Evolutionary conservation across 192 early-diverging fungal species (phyloP), one percentile per base, ranked within the genome.

Genomic region (Thamnidium elegans): DNA sequence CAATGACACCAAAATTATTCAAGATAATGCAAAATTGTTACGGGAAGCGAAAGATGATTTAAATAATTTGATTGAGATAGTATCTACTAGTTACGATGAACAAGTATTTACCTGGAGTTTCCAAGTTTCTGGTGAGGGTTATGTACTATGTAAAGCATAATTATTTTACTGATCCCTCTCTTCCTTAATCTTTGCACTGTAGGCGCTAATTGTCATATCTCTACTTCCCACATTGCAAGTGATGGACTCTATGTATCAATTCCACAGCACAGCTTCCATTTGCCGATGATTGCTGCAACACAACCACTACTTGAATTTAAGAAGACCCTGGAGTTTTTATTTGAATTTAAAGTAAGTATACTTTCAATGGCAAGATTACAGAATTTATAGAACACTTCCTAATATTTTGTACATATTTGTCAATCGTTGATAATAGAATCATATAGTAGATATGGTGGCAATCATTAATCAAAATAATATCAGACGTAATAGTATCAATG

Each of bases 331-430:
- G 50, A 51, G 21, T 51, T 51, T 51, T 26, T 51, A 26, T 26
- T 51, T 21, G 21, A 26, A 26, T 51, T 21, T 51, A 51, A 51
- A 51, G 50, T 51, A 26, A 51, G 17, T 26, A 51, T 51, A 50
- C 48, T 50, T 50, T 50, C 48, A 50, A 50, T 50, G 48, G 48
- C 48, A 50, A 50, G 48, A 50, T 50, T 50, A 50, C 48, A 50
- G 48, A 50, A 50, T 50, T 50, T 50, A 50, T 50, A 50, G 48
- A 50, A 21, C 50, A 51, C 21, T 51, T 51, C 50, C 50, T 51
- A 26, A 21, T 51, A 51, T 26, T 51, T 51, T 51, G 48, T 50
- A 50, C 48, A 50, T 21, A 51, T 51, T 51, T 26, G 20, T 51
- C 50, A 26, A 21, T 51, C 21, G 21, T 51, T 26, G 5, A 51